These are phyloP conservation scores for Deinandra increscens DNA, from an alignment of 129 eudicot genomes.

Conservation along the genomic window DNA sequence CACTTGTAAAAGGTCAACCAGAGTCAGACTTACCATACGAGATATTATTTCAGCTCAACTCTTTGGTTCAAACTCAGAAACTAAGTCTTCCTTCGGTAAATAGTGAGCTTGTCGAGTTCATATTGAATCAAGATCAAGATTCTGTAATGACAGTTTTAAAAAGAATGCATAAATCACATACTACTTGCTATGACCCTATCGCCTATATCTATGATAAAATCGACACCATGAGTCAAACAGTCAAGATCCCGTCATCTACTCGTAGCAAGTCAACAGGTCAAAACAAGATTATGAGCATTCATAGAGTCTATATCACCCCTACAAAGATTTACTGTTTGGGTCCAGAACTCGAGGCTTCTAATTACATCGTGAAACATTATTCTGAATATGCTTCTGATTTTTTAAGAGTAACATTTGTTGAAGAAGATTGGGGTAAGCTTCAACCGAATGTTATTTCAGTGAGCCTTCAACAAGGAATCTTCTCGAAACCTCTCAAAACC, in stretches of 20 bases:
- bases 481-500: constrained; percentile 66
- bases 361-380: constrained; percentile 83
- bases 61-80: constrained; percentile 79
- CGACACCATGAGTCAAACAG: constrained; percentile 27
- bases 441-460: constrained; percentile 48
- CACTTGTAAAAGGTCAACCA: constrained; percentile 45
- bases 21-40: constrained; percentile 54
- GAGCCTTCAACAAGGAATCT: constrained; percentile 55
- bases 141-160: constrained; percentile 54
- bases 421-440: constrained; percentile 94
- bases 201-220: constrained; percentile 39
- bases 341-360: constrained; percentile 89
- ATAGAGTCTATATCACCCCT: constrained; percentile 79
- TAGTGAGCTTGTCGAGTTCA: constrained; percentile 50
- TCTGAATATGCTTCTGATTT: constrained; percentile 72
- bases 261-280: constrained; percentile 38
- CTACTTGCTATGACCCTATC: constrained; percentile 79
- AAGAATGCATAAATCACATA: constrained; percentile 64
- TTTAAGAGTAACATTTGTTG: constrained; percentile 85
- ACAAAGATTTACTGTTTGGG: constrained; percentile 79
- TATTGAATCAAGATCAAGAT: constrained; percentile 45
- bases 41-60: constrained; percentile 84
- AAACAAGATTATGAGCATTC: constrained; percentile 77
- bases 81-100: constrained; percentile 65
- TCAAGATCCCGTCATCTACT: constrained; percentile 37